Evolutionary conservation across 2,329 filamentous ascomycete genomes (phyloP).

Genomic region (Ophiostoma sp.): DNA sequence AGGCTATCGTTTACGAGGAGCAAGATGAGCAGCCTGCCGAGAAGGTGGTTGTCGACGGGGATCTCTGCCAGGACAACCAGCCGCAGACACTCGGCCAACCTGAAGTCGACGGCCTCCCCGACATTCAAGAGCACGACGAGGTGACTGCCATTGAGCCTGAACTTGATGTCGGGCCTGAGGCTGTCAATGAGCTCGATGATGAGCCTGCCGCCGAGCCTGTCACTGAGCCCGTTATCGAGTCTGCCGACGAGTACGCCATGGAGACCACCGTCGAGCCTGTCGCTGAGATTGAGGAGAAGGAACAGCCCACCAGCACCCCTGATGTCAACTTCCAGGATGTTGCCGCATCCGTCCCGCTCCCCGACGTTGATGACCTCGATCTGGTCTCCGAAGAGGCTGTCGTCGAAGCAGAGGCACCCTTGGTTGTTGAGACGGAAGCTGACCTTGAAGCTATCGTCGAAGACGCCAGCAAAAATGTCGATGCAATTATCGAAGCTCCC

Average conservation of each 20-base stretch:
- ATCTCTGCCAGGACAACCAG: neutral
- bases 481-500: neutral
- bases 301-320: neutral
- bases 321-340: neutral
- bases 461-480: neutral
- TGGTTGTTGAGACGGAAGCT: neutral
- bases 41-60: too few relatives aligned
- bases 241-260: neutral
- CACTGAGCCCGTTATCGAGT: neutral
- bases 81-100: neutral
- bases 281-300: neutral
- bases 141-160: neutral
- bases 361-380: neutral
- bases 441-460: neutral
- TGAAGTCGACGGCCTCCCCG: neutral
- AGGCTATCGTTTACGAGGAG: neutral
- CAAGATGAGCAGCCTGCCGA: neutral
- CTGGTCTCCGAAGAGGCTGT: neutral
- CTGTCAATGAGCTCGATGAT: neutral
- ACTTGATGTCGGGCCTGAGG: neutral
- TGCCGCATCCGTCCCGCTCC: neutral
- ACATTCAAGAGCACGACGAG: neutral
- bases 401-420: neutral
- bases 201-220: neutral
- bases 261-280: neutral